Base-by-base conservation (phyloP, 345 rosid genomes). In the Aquilaria yunnanensis region DNA sequence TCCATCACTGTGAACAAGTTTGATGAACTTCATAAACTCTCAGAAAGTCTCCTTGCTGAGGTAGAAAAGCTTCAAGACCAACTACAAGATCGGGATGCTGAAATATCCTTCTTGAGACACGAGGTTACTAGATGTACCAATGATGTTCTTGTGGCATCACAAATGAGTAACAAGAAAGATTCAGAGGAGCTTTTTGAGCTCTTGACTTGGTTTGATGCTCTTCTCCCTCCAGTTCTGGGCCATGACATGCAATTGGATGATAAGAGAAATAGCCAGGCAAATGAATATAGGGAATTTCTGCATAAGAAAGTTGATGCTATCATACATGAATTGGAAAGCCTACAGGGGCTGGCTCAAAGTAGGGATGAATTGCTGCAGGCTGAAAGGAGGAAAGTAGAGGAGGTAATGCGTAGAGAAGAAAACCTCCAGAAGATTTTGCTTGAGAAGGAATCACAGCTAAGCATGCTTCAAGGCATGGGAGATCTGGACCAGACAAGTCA, bases 71-170 rank as follows among this genome's bases (percentile, higher is more conserved):
- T 90, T 74, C 96, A 90, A 64, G 75, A 77, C 43, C 96, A 90
- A 71, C 64, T 90, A 73, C 86, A 85, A 75, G 96, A 94, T 68
- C 89, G 91, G 56, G 95, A 88, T 80, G 70, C 81, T 47, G 97
- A 94, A 83, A 78, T 94, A 59, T 94, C 99, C 68, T 90, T 88
- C 86, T 82, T 93, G 57, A 86, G 99, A 77, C 94, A 93, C 76
- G 99, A 93, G 78, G 96, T 90, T 65, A 90, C 97, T 32, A 86
- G 96, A 78, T 90, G 92, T 75, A 88, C 96, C 64, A 80, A 88
- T 75, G 97, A 88, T 41, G 92, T 71, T 80, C 92, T 88, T 75
- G 81, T 60, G 67, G 77, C 93, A 66, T 85, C 96, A 56, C 97
- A 86, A 67, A 71, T 76, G 66, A 70, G 74, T 72, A 74, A 66